Conservation (phyloP, 2,329 filamentous ascomycete genomes). For the Fusarium lateritium region DNA sequence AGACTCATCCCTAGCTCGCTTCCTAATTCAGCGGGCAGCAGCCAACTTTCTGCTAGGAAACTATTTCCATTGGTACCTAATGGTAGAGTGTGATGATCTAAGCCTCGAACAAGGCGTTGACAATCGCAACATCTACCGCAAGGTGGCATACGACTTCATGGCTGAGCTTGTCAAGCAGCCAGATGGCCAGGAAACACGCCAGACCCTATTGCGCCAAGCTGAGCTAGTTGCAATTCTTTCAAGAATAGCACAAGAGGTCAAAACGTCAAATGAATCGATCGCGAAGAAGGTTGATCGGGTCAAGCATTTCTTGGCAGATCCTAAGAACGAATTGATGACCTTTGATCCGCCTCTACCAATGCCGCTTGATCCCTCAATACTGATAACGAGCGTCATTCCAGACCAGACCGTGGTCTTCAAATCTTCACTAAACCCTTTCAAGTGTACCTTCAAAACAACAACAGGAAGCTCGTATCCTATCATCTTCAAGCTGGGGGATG, state of each 20-base stretch:
- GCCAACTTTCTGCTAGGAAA: conserved; percentile 93
- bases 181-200: conserved; percentile 80
- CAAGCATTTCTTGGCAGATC: conserved; percentile 87
- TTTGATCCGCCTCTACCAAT: conserved; percentile 91
- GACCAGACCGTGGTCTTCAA: conserved; percentile 95
- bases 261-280: conserved; percentile 82
- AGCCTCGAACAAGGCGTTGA: conserved; percentile 81
- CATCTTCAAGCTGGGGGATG: conserved; percentile 97
- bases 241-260: conserved; percentile 90
- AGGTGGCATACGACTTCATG: conserved; percentile 98
- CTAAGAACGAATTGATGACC: conserved; percentile 86
- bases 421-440: conserved; percentile 91
- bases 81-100: conserved; percentile 94
- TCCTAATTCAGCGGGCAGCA: conserved; percentile 89
- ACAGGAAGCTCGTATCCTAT: conserved; percentile 87
- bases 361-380: conserved; percentile 87
- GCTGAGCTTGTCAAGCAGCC: conserved; percentile 80
- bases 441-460: conserved; percentile 89
- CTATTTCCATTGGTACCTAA: conserved; percentile 98
- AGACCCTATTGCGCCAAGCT: conserved; percentile 85
- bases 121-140: conserved; percentile 88
- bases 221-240: conserved; percentile 90
- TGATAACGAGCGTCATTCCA: conserved; percentile 83
- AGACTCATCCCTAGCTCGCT: conserved; percentile 89
- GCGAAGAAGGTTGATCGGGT: conserved; percentile 85